Percentiles rank a stretch among this genome's conserved stretches.
phyloP scores from a whole-genome alignment of 176 grass and related monocot genomes.

The Pharus latifolius region DNA sequence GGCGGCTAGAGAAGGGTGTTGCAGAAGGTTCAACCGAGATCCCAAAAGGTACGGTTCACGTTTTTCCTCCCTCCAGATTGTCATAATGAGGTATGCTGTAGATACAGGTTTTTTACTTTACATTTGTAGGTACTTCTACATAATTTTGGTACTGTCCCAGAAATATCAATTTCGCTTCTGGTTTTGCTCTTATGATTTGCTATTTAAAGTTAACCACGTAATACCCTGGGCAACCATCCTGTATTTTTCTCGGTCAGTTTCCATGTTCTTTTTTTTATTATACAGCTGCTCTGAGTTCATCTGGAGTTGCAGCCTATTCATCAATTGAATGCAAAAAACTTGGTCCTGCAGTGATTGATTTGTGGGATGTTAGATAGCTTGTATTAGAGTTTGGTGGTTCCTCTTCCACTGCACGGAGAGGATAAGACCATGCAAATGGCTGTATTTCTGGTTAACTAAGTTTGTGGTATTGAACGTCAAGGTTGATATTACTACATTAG shows the following conservation, averaged over 20 bases:
- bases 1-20: conserved; percentile 64
- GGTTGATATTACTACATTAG: no score
- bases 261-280: neutral
- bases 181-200: neutral
- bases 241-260: no score
- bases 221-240: no score
- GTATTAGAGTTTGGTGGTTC: neutral
- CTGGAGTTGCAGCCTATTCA: no score
- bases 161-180: neutral
- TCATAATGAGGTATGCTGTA: neutral
- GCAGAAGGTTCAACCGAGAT: conserved; percentile 92
- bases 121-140: neutral
- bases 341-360: neutral
- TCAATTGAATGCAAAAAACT: neutral
- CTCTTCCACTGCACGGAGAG: neutral
- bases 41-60: conserved; percentile 57
- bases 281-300: neutral
- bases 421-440: neutral
- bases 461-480: no score
- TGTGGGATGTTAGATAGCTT: neutral
- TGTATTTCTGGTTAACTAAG: neutral
- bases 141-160: neutral
- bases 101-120: neutral
- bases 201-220: neutral
- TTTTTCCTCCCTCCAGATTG: neutral